Base-by-base conservation (phyloP, 176 grass and related monocot genomes). In the Musa schizocarpa region DNA sequence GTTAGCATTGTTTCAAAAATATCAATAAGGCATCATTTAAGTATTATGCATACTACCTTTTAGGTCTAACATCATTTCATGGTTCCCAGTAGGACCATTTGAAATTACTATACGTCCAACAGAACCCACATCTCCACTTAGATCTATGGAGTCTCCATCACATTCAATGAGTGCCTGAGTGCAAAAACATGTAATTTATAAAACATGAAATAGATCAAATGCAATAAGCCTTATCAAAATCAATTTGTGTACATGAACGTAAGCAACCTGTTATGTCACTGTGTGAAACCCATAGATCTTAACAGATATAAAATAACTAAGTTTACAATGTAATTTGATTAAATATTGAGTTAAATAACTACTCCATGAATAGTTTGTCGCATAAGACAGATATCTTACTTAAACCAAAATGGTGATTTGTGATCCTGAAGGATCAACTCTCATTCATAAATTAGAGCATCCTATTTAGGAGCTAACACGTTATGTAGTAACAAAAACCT, bases 61-160 rank as follows among this genome's bases (percentile, higher is more conserved):
- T 74, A 98, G 77, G 75, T 98, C 94, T 65, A 98, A 82, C 78
- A 93, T 71, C 77, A 98, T 87, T 80, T 91, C 90, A 23, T 87
- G 80, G 83, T 84, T 92, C 51, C 85, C 87, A 74, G 74, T 78
- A 78, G 85, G 74, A 65, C 75, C 78, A 79, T 98, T 86, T 81
- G 90, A 93, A 84, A 93, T 85, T 81, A 93, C 84, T 48, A 98
- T 74, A 65, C 94, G 71, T 54, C 94, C 94, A 66, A 98, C 88
- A 73, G 94, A 90, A 81, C 94, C 88, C 77, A 91, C 73, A 85
- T 98, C 90, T 85, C 94, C 94, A 13, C 94, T 98, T 58, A 98
- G 88, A 77, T 98, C 94, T 87, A 98, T 93, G 0, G 88, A 98
- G 76, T 98, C 88, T 12, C 94, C 94, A 78, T 91, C 94, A 82